phyloP scores from a whole-genome alignment of 2,329 filamentous ascomycete species.

The Didymella glomerata region DNA sequence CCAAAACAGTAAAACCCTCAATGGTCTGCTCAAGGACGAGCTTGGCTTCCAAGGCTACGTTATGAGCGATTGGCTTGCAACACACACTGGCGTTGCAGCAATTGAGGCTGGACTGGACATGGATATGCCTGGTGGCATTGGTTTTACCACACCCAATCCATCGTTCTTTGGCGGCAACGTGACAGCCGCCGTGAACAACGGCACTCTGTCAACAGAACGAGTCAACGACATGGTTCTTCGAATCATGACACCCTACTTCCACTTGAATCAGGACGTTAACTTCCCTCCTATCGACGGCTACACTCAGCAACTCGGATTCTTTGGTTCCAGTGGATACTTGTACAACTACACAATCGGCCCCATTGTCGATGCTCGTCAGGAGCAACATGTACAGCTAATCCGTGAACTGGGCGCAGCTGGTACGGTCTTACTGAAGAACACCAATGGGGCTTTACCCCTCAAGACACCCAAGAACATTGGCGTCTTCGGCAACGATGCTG shows the following conservation, averaged over 20 bases:
- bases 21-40: conserved; percentile 61
- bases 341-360: conserved; percentile 47
- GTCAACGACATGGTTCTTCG: conserved; percentile 58
- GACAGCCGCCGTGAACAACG: conserved; percentile 51
- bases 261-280: conserved; percentile 50
- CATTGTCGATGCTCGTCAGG: conserved; percentile 50
- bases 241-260: conserved; percentile 58
- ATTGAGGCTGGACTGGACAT: conserved; percentile 60
- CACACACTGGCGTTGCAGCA: conserved; percentile 47
- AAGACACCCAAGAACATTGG: neutral
- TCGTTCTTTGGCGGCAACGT: conserved; percentile 52
- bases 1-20: conserved; percentile 53
- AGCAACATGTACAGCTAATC: conserved; percentile 51
- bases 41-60: conserved; percentile 60
- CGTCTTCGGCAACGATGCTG: conserved; percentile 4
- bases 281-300: conserved; percentile 49
- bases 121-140: conserved; percentile 52
- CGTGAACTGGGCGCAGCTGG: conserved; percentile 3
- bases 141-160: conserved; percentile 21
- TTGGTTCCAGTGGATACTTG: conserved; percentile 23
- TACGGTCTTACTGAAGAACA: conserved; percentile 4
- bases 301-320: conserved; percentile 35
- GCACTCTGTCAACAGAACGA: conserved; percentile 49
- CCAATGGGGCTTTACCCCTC: conserved; percentile 52
- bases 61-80: conserved; percentile 54